Conservation (phyloP, 371 early-diverging fungal species). For the Scutellospora calospora region DNA sequence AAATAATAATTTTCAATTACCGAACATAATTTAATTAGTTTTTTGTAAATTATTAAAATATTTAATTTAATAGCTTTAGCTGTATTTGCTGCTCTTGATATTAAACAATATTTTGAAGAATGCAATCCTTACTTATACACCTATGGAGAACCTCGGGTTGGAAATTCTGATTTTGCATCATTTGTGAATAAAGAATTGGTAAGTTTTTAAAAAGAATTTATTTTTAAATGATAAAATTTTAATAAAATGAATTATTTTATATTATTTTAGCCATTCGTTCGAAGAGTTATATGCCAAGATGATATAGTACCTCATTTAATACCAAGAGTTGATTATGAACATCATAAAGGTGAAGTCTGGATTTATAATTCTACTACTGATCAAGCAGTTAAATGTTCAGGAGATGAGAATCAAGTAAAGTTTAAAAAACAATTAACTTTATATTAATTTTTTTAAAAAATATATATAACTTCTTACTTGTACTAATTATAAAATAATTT, state of each 20-base stretch:
- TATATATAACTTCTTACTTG: too few species aligned
- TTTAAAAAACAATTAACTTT: too few species aligned
- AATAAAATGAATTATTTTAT: too few species aligned
- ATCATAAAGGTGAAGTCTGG: constrained; percentile 21
- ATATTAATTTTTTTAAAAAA: too few species aligned
- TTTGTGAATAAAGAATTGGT: neutral
- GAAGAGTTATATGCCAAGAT: neutral
- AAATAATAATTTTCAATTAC: too few species aligned
- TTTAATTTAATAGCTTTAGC: constrained; percentile 1
- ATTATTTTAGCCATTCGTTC: too few species aligned
- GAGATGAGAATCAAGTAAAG: too few species aligned
- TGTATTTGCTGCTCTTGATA: constrained; percentile 1
- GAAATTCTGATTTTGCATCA: constrained; percentile 7
- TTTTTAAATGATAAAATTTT: too few species aligned
- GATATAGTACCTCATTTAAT: constrained; percentile 8
- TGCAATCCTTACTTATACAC: neutral
- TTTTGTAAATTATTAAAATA: neutral
- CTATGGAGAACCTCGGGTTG: constrained; percentile 21
- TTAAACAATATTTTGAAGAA: neutral
- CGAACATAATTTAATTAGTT: too few species aligned
- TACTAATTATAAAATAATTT: too few species aligned
- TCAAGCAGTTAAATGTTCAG: too few species aligned
- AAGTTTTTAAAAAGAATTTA: neutral
- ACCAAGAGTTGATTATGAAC: neutral
- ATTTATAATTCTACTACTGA: neutral